A percentile compares a stretch with the other conserved stretches of the same genome.
Conservation (phyloP, 345 rosid species). For the Angophora floribunda region DNA sequence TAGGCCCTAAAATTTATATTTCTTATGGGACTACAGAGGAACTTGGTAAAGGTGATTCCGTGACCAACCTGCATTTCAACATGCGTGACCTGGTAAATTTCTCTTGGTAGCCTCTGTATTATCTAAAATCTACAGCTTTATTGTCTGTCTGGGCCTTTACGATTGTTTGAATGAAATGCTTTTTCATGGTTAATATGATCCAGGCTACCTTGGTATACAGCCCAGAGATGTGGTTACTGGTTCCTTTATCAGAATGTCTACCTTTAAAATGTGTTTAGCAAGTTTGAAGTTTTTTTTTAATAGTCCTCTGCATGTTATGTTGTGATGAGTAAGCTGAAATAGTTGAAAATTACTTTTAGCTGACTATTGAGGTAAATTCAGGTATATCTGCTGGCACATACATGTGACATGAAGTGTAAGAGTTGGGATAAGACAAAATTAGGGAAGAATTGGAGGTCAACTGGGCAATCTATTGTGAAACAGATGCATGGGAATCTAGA, state of each 20-base stretch:
- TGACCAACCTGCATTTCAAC: slow-evolving; percentile 62
- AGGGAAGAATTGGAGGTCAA: slow-evolving; percentile 7
- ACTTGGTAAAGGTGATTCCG: slow-evolving; percentile 50
- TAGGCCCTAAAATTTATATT: slow-evolving; percentile 78
- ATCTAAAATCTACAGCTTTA: not conserved
- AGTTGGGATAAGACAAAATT: slow-evolving; percentile 5
- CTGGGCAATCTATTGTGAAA: slow-evolving; percentile 6
- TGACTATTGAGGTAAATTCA: slow-evolving; percentile 4
- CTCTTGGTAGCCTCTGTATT: not conserved
- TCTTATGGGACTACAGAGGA: slow-evolving; percentile 67
- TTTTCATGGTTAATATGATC: not conserved
- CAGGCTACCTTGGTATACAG: not conserved
- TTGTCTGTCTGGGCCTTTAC: not conserved
- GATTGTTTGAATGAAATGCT: not conserved
- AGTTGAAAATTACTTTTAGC: slow-evolving; percentile 1
- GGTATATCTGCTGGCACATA: slow-evolving; percentile 64
- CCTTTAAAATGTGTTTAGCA: not conserved
- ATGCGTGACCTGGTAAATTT: slow-evolving; percentile 67
- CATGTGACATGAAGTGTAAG: slow-evolving; percentile 28
- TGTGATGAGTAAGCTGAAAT: not conserved
- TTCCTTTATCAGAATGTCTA: not conserved
- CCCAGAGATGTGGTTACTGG: not conserved
- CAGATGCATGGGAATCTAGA: slow-evolving; percentile 8
- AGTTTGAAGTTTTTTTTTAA: not conserved
- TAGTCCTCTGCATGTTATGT: not conserved